Evolutionary conservation across 2,329 filamentous ascomycete genomes (phyloP).

Genomic region (Colletotrichum agaves): DNA sequence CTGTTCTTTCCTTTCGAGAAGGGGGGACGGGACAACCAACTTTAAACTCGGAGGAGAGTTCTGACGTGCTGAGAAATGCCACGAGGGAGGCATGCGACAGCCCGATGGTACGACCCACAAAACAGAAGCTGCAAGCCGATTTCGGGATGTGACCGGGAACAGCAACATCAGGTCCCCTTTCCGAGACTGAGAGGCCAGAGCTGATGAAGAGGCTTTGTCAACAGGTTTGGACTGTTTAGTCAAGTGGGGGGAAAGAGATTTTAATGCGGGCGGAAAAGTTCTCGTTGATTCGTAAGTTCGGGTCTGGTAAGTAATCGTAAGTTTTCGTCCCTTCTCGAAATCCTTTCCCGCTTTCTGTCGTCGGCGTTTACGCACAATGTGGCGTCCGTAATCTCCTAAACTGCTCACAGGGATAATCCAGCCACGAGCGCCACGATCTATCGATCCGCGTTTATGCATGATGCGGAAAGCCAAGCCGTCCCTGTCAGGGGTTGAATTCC

Average conservation of each 20-base stretch:
- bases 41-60: conserved; percentile 28
- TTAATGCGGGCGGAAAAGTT: not conserved
- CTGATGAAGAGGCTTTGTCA: not conserved
- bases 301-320: not conserved
- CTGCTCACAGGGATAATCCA: not conserved
- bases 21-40: not conserved
- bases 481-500: not conserved
- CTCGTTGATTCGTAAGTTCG: conserved; percentile 8
- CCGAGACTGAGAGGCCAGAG: conserved; percentile 1
- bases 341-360: not conserved
- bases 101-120: conserved; percentile 3
- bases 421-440: conserved; percentile 19
- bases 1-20: not conserved
- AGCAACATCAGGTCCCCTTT: not conserved
- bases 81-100: conserved; percentile 21
- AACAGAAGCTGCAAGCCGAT: not conserved
- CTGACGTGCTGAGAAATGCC: conserved; percentile 33
- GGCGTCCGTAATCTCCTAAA: conserved; percentile 24
- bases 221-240: not conserved
- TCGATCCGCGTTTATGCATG: not conserved
- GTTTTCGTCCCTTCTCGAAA: not conserved
- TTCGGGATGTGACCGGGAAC: conserved; percentile 26
- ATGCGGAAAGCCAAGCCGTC: conserved; percentile 1
- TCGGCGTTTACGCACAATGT: conserved; percentile 27
- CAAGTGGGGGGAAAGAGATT: not conserved